Base-by-base conservation (phyloP, 2,329 filamentous ascomycete genomes). In the Pleurostoma richardsiae region DNA sequence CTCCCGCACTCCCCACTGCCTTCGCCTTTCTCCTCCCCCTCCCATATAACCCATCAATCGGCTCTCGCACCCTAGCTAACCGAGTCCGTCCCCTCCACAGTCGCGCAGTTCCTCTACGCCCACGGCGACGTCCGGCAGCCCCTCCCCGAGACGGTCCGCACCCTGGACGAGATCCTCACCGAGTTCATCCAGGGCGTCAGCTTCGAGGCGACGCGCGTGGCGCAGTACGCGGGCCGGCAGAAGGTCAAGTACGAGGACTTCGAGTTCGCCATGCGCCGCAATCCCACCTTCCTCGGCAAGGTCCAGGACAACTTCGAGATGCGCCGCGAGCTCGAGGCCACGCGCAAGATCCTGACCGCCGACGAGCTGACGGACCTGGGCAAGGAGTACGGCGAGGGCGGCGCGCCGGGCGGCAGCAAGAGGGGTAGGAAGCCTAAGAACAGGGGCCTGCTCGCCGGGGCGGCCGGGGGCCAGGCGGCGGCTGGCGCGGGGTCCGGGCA, bases 211-310 rank as follows among this genome's bases (percentile, higher is more conserved):
- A 89, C 90, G 4, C 83, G 88, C 40, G 85, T 86, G 45, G 94
- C 94, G 1, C 84, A 88, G 64, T 89, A 95, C 67, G 84, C 88
- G 3, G 86, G 90, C 1, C 87, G 94, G 2, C 89, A 95, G 59
- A 99, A 99, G 71, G 90, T 99, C 70, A 99, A 99, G 67, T 88
- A 95, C 59, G 92, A 96, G 60, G 94, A 99, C 68, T 96, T 99
- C 71, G 90, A 95, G 61, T 99, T 95, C 68, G 90, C 90, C 38
- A 81, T 97, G 56, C 82, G 94, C 30, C 82, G 87, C 53, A 95
- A 97, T 60, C 85, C 88, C 6, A 75, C 80, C 49, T 95, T 95
- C 63, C 74, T 97, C 40, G 94, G 94, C 42, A 84, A 92, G 59
- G 90, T 97, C 46, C 83, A 89, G 63, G 90, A 96, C 70, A 82